Evolutionary conservation across 2,329 filamentous ascomycete species (phyloP), one percentile per base, ranked within the genome.

Genomic region (Phaeoacremonium minimum): DNA sequence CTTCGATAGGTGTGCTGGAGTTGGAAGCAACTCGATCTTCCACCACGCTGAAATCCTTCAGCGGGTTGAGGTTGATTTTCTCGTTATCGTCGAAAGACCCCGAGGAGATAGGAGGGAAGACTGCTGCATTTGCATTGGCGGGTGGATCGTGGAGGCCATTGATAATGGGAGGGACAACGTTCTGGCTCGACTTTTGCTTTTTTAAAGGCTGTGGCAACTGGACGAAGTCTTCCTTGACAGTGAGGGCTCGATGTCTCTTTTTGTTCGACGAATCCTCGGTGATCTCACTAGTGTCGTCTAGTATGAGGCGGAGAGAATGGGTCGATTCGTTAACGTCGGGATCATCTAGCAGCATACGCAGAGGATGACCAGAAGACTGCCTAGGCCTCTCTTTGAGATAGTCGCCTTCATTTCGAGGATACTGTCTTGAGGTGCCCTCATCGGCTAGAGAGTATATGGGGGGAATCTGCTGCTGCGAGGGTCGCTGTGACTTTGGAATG

Each of bases 51-150:
- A 67, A 58, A 6, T 73, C 66, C 32, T 67, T 63, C 14, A 71
- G 50, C 13, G 64, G 51, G 32, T 64, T 59, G 45, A 66, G 60
- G 45, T 57, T 52, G 45, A 46, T 63, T 3, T 62, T 61, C 29
- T 68, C 67, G 15, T 68, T 66, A 39, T 69, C 65, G 42, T 73
- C 64, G 46, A 79, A 79, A 2, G 73, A 70, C 31, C 61, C 67
- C n/a, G n/a, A n/a, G 6, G 75, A 76, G 5, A 83, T 83, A 8
- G 78, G 78, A 4, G 79, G 77, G 44, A 83, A 80, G n/a, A 80
- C 61, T 29, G 75, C 71, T 33, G 75, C 71, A 38, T 79, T 66
- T 33, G 75, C 71, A 38, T 79, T 66, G 4, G 75, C 77, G 3
- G 78, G 78, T 3, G 77, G 78, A 46, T 81, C 75, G 46, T 75